Base-by-base conservation (phyloP, 495 filamentous ascomycete genomes). In the Neurospora sp. region DNA sequence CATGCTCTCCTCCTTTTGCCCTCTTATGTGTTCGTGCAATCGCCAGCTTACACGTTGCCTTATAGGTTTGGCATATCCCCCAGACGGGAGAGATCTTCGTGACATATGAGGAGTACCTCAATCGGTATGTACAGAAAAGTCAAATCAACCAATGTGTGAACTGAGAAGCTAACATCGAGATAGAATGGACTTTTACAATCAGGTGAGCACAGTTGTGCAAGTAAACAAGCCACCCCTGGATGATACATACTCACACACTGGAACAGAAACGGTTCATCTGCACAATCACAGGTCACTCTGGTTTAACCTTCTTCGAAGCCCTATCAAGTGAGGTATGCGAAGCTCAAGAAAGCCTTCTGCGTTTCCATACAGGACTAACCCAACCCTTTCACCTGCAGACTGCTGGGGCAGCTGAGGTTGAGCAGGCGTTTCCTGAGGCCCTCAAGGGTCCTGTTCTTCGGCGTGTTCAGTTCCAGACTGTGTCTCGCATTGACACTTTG, bases 101-200 rank as follows among this genome's bases (percentile, higher is more conserved):
- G 20, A 91, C 89, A 68, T 98, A 98, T 81, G 95, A 98, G 77
- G 89, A 88, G 37, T 99, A 98, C 80, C 83, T 98, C 40, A 86
- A 87, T 73, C 87, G 92, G 92, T 93, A 83, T 76, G 89, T 76
- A 74, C 45, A 72, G 71, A n/a, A 20, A 0, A 48, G 7, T 53
- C 59, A 40, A 69, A 40, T 20, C 27, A 69, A 5, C 69, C 20
- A 12, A 12, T 16, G 40, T 17, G 70, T 70, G 61, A 39, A 69
- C 0, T 20, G 37, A 16, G 68, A 61, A 61, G 40, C 80, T 84
- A 73, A 84, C 79, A 39, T 27, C 16, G 4, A 7, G 44, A 22
- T 75, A 93, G 94, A 42, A 89, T 94, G 87, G 95, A 98, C 80
- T 97, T 97, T 79, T 97, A 97, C 79, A 94, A 91, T 71, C 93